These are phyloP conservation scores for Lepiota venenata DNA, from an alignment of 768 basidiomycete species.

Conservation along the genomic window DNA sequence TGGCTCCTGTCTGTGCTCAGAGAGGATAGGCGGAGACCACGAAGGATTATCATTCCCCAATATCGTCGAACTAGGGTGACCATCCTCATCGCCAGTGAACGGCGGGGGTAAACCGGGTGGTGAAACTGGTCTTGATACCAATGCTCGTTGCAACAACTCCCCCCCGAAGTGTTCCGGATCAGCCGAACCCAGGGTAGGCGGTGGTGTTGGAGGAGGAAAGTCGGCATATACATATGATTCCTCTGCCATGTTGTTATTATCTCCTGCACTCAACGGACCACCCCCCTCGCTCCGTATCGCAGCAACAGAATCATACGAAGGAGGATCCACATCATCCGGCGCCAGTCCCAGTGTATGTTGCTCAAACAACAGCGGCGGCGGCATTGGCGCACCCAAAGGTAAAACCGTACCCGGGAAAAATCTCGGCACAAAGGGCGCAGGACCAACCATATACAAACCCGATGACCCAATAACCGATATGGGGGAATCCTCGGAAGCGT, in stretches of 20 bases:
- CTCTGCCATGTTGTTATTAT: background rate
- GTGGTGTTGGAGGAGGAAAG: slow-evolving; percentile 4
- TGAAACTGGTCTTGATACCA: too few relatives aligned
- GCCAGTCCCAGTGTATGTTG: background rate
- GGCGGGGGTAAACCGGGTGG: too few relatives aligned
- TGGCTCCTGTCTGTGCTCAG: too few relatives aligned
- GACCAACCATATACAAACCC: slow-evolving; percentile 24
- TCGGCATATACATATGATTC: background rate
- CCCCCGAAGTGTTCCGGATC: background rate
- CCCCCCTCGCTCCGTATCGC: too few relatives aligned
- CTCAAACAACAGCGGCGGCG: background rate
- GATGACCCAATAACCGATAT: slow-evolving; percentile 19
- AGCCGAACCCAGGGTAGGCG: background rate
- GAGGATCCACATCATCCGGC: background rate
- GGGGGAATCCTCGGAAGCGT: slow-evolving; percentile 34
- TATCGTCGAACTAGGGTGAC: too few relatives aligned
- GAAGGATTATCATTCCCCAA: too few relatives aligned
- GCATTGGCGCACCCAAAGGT: background rate
- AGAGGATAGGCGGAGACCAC: too few relatives aligned
- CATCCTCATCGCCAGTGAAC: too few relatives aligned
- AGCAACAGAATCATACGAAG: slow-evolving; percentile 2
- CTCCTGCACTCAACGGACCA: too few relatives aligned
- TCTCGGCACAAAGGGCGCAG: slow-evolving; percentile 49
- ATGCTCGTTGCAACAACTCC: too few relatives aligned
- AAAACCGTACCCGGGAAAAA: slow-evolving; percentile 48